phyloP scores from a whole-genome alignment of 495 filamentous ascomycete genomes.

The Xylaria venustula region DNA sequence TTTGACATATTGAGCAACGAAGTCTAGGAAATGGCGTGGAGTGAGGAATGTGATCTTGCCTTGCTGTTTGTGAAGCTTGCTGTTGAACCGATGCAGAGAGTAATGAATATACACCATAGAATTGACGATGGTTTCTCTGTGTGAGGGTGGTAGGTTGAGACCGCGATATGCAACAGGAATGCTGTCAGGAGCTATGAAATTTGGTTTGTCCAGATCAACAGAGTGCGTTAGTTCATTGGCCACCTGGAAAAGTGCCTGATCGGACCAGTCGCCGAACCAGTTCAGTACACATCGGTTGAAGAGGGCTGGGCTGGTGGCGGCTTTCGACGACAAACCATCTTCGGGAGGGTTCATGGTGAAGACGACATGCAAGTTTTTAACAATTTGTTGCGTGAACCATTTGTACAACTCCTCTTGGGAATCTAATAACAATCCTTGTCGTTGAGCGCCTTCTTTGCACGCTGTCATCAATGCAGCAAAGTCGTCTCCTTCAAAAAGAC shows the following conservation, averaged over 20 bases:
- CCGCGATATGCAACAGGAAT: constrained; percentile 89
- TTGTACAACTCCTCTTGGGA: constrained; percentile 98
- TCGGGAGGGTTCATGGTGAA: constrained; percentile 99
- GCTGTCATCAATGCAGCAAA: constrained; percentile 95
- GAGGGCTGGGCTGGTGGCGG: constrained; percentile 91
- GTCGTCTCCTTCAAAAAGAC: constrained; percentile 96
- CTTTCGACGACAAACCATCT: constrained; percentile 90
- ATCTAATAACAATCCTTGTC: constrained; percentile 90
- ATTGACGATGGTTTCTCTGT: constrained; percentile 89
- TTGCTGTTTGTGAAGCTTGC: constrained; percentile 86
- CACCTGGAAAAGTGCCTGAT: constrained; percentile 98
- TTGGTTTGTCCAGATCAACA: constrained; percentile 85
- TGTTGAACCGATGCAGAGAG: constrained; percentile 86
- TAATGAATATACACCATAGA: constrained; percentile 99
- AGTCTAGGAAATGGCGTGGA: constrained; percentile 95
- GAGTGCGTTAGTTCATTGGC: constrained; percentile 93
- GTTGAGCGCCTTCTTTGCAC: constrained; percentile 96
- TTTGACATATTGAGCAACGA: constrained; percentile 96
- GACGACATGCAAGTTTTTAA: constrained; percentile 97
- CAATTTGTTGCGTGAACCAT: constrained; percentile 99
- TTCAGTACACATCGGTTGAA: constrained; percentile 99
- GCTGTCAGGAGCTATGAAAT: constrained; percentile 82
- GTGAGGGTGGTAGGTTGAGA: constrained; percentile 77
- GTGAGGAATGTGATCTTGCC: constrained; percentile 88
- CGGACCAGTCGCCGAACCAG: constrained; percentile 99